Evolutionary conservation across 257 asterid species (phyloP).

Genomic region (Solanum medicagineum): DNA sequence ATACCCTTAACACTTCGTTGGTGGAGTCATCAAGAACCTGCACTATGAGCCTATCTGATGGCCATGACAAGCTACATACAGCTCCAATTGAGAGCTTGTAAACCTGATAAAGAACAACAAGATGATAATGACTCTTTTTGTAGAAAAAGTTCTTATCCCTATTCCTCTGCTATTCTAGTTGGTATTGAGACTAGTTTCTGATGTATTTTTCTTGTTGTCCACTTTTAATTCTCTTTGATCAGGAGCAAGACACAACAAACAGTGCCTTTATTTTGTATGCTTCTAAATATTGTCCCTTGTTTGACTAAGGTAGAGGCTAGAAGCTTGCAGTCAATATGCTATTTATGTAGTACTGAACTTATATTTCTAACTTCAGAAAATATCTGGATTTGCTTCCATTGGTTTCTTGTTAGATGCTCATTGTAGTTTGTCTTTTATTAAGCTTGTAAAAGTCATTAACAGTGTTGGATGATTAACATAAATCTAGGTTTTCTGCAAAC

Average conservation of each 20-base stretch:
- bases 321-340: neutral
- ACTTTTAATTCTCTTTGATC: neutral
- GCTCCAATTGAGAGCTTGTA: constrained; percentile 91
- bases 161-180: neutral
- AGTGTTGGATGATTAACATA: neutral
- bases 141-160: neutral
- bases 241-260: neutral
- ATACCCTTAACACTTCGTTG: constrained; percentile 61
- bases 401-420: neutral
- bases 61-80: constrained; percentile 67
- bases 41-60: constrained; percentile 59
- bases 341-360: neutral
- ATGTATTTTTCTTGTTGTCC: neutral
- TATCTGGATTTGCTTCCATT: neutral
- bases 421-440: neutral
- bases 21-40: constrained; percentile 93
- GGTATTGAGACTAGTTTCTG: neutral
- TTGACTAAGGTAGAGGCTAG: neutral
- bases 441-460: neutral
- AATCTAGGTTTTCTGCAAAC: neutral
- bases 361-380: neutral
- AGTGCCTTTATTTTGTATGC: neutral
- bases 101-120: constrained; percentile 37
- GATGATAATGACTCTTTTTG: neutral
- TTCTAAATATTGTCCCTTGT: neutral